phyloP scores from a whole-genome alignment of 106 monocot genomes.

The Phalaenopsis aphrodite region DNA sequence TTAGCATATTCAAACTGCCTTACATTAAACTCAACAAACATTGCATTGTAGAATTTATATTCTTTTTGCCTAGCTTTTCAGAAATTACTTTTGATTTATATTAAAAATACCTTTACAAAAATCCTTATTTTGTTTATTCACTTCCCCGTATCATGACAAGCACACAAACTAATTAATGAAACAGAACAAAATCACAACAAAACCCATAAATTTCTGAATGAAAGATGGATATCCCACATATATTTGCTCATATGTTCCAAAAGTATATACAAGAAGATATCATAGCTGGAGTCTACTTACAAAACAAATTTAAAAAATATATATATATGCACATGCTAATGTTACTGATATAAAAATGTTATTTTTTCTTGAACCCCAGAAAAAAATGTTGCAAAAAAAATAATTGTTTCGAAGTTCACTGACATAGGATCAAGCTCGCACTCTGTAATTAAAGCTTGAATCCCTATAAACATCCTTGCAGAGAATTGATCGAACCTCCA shows the following conservation, averaged over 20 bases:
- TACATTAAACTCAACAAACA: too few relatives aligned
- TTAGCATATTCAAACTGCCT: too few relatives aligned
- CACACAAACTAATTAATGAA: too few relatives aligned
- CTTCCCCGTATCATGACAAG: too few relatives aligned
- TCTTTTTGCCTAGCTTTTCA: too few relatives aligned
- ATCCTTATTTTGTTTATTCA: too few relatives aligned
- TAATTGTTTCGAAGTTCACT: background rate
- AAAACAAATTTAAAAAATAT: background rate
- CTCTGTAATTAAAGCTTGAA: background rate
- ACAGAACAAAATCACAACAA: too few relatives aligned
- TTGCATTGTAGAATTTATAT: too few relatives aligned
- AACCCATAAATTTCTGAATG: background rate
- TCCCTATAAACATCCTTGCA: constrained; percentile 31
- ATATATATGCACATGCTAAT: background rate
- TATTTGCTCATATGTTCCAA: background rate
- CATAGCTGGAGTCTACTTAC: background rate
- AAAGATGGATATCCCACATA: background rate
- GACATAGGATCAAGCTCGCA: background rate
- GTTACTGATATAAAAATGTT: too few relatives aligned
- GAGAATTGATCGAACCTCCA: constrained; percentile 61
- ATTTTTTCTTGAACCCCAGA: too few relatives aligned
- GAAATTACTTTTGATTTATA: too few relatives aligned
- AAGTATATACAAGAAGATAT: background rate
- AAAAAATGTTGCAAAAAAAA: background rate
- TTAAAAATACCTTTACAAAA: too few relatives aligned